Conservation (phyloP, 257 asterid species). For the Gardenia jasminoides region DNA sequence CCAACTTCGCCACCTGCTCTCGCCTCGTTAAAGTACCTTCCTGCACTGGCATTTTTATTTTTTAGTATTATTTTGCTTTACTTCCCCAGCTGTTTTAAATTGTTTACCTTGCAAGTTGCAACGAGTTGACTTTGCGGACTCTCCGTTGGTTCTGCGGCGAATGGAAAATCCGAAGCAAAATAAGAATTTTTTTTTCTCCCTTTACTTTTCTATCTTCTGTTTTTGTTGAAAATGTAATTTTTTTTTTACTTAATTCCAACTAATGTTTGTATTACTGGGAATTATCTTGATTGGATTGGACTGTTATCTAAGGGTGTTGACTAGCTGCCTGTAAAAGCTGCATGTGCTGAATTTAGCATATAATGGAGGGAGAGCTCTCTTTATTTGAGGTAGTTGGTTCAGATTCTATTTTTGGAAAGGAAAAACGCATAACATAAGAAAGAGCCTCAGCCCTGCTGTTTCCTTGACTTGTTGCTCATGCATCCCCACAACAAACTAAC, state of each 20-base stretch:
- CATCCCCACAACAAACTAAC: too few relatives aligned
- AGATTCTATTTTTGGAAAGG: too few relatives aligned
- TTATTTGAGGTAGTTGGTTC: too few relatives aligned
- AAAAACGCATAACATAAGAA: too few relatives aligned
- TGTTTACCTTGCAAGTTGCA: background rate
- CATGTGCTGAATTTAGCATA: background rate
- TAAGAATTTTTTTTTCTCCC: background rate
- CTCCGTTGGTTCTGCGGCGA: background rate
- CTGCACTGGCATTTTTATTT: background rate
- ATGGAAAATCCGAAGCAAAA: background rate
- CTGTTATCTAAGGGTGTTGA: background rate
- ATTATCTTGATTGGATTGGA: too few relatives aligned
- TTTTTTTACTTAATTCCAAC: background rate
- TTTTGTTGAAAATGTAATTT: too few relatives aligned
- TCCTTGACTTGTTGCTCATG: too few relatives aligned
- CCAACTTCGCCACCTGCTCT: conserved; percentile 77
- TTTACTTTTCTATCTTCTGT: background rate
- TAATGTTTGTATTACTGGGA: background rate
- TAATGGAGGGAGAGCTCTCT: too few relatives aligned
- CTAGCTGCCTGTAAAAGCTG: background rate
- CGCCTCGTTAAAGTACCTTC: conserved; percentile 59
- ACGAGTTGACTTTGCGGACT: background rate
- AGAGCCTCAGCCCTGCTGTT: too few relatives aligned
- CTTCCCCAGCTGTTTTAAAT: background rate
- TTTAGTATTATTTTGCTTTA: background rate